Conservation (phyloP, 371 early-diverging fungal genomes). For the Actinomortierella ambigua region DNA sequence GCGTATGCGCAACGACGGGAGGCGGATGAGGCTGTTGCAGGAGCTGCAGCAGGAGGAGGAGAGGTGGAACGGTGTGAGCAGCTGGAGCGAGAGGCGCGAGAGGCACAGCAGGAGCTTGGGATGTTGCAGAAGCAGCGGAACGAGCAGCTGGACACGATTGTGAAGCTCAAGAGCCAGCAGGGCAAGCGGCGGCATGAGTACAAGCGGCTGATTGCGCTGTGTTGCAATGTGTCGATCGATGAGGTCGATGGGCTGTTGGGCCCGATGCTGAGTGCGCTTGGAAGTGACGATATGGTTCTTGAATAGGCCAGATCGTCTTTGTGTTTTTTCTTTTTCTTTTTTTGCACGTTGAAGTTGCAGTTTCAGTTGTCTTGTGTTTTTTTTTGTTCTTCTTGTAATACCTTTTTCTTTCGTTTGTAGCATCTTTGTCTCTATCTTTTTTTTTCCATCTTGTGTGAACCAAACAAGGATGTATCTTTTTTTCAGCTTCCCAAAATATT, state of each 20-base stretch:
- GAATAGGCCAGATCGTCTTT: too few relatives aligned
- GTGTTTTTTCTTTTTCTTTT: too few relatives aligned
- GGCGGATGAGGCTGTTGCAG: slow-evolving; percentile 4
- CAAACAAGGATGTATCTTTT: too few relatives aligned
- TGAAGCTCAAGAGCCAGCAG: slow-evolving; percentile 40
- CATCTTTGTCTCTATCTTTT: too few relatives aligned
- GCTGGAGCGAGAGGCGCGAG: slow-evolving; percentile 31
- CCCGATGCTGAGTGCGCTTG: slow-evolving; percentile 69
- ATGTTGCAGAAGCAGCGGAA: slow-evolving; percentile 27
- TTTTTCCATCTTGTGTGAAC: too few relatives aligned
- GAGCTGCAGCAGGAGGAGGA: neutral
- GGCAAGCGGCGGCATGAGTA: slow-evolving; percentile 53
- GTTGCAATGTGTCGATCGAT: slow-evolving; percentile 71
- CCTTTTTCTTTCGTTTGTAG: too few relatives aligned
- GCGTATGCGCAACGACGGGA: slow-evolving; percentile 13
- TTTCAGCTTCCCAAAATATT: too few relatives aligned
- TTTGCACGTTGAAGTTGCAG: too few relatives aligned
- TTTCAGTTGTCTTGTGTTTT: too few relatives aligned
- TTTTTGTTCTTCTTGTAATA: too few relatives aligned
- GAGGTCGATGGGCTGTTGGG: slow-evolving; percentile 72
- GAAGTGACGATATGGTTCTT: slow-evolving; percentile 53
- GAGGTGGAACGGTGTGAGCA: neutral
- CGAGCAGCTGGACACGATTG: slow-evolving; percentile 39
- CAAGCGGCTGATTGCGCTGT: slow-evolving; percentile 75
- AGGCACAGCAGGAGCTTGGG: slow-evolving; percentile 11